Base-by-base conservation (phyloP, 2,329 filamentous ascomycete species). In the Microthyrium microscopicum region DNA sequence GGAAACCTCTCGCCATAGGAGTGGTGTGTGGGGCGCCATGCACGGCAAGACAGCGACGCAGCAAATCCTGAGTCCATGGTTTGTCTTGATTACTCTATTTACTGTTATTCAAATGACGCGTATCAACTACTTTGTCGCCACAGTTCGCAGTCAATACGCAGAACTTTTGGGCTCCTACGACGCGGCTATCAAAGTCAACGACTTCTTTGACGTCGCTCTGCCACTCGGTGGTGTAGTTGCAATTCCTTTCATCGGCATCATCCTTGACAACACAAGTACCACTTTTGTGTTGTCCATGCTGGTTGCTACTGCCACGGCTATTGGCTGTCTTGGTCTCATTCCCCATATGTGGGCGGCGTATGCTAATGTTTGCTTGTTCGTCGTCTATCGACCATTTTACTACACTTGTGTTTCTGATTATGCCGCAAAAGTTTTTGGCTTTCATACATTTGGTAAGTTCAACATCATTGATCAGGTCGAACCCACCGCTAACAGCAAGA, bases 391-490 rank as follows among this genome's bases (percentile, higher is more conserved):
- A 0, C 84, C 85, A 0, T 73, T 93, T 20, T 94, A 92, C 56
- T 93, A 93, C 58, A 91, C 83, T 1, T 73, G 82, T 5, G 80
- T 93, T 37, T 87, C 77, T 18, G 84, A 93, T 57, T 92, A 91
- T 53, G 70, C 73, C 15, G 83, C 82, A 39, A 92, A 92, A 56
- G 83, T 93, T 22, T 93, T 93, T 51, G 84, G 84, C 12, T 92
- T 92, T 57, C 53, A 74, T 39, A 92, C 83, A 0, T 93, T 93
- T 44, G 85, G 84, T 29, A n/a, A n/a, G n/a, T n/a, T n/a, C n/a
- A n/a, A n/a, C n/a, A n/a, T n/a, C n/a, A n/a, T n/a, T n/a, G n/a
- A n/a, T n/a, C n/a, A n/a, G n/a, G n/a, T n/a, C n/a, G n/a, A n/a
- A n/a, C n/a, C n/a, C n/a, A n/a, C n/a, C n/a, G n/a, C n/a, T n/a